Evolutionary conservation across 768 basidiomycete genomes (phyloP), one percentile per base, ranked within the genome.

Genomic region (Panaeolus papilionaceus): DNA sequence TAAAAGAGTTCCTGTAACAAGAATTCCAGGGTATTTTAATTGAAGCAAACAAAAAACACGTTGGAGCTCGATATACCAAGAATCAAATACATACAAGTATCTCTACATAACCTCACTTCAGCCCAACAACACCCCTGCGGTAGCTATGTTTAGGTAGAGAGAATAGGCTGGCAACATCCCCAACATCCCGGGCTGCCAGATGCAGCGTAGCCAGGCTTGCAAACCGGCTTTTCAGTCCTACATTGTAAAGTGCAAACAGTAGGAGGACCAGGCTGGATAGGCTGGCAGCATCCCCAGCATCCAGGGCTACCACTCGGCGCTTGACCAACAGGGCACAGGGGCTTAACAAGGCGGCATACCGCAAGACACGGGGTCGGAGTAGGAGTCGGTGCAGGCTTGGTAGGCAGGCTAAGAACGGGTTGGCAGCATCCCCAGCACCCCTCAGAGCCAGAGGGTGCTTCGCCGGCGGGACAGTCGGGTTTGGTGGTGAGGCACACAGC

Each of bases 231-330:
- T 0, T 45, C 67, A 16, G 69, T 38, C 23, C 69, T 64, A 51
- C 71, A 69, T 2, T 69, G 66, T 6, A 64, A 61, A 8, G 67
- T 66, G 38, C 71, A 71, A 2, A 69, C 28, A 62, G 54, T 66
- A n/a, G 61, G 51, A 4, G 54, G 54, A 4, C 11, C 26, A 7
- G 58, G 65, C 28, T 58, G 63, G 20, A 45, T 61, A 12, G 64
- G 66, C 20, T 63, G 33, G 47, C 69, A 70, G 44, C 69, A 70
- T 63, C 67, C 67, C 69, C 69, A 70, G 63, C 67, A 70, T 10
- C 69, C 67, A 61, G 62, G 64, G 12, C 54, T 54, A 4, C 69
- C 69, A 38, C 58, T 42, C 26, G 67, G 33, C 37, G 58, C 51
- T 16, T 70, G 39, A 8, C 67, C 69, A 12, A 40, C 7, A 3